These are phyloP conservation scores for Westerdykella aurantiaca DNA, from an alignment of 2,329 filamentous ascomycete genomes.

Conservation along the genomic window DNA sequence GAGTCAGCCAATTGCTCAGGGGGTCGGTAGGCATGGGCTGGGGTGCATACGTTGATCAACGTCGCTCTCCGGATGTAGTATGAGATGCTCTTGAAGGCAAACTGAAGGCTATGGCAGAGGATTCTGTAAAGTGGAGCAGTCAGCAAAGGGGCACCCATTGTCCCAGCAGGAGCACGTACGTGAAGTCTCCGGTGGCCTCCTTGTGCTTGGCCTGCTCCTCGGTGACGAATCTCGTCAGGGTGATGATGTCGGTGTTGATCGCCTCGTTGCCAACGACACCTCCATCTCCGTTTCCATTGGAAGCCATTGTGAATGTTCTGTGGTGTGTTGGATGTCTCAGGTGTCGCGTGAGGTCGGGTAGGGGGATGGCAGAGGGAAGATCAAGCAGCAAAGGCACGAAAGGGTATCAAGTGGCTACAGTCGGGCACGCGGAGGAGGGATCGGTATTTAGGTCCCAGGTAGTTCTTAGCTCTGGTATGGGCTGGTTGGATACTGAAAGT, in stretches of 20 bases:
- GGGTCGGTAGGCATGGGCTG: background rate
- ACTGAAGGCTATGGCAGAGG: slow-evolving; percentile 94
- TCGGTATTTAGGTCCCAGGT: slow-evolving; percentile 20
- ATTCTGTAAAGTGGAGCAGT: slow-evolving; percentile 53
- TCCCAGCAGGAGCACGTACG: slow-evolving; percentile 53
- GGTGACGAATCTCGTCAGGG: slow-evolving; percentile 88
- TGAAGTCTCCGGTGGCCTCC: slow-evolving; percentile 97
- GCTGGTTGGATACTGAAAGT: slow-evolving; percentile 20
- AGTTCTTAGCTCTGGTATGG: slow-evolving; percentile 18
- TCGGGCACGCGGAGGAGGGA: slow-evolving; percentile 33
- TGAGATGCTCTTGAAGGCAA: slow-evolving; percentile 99
- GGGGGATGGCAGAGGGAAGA: slow-evolving; percentile 3
- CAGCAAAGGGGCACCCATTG: background rate
- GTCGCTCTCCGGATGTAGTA: slow-evolving; percentile 98
- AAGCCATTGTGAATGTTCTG: slow-evolving; percentile 26
- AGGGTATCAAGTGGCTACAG: slow-evolving; percentile 29
- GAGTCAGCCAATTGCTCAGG: slow-evolving; percentile 7
- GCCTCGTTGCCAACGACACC: slow-evolving; percentile 61
- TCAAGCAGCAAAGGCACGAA: background rate
- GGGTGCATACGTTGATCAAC: slow-evolving; percentile 63
- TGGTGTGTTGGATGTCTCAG: background rate
- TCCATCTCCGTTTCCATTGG: slow-evolving; percentile 38
- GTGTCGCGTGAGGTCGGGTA: background rate
- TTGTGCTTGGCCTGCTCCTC: slow-evolving; percentile 92
- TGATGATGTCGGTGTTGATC: slow-evolving; percentile 94